phyloP scores from a whole-genome alignment of 805 yeast genomes.

The Nakazawaea molendinolei region DNA sequence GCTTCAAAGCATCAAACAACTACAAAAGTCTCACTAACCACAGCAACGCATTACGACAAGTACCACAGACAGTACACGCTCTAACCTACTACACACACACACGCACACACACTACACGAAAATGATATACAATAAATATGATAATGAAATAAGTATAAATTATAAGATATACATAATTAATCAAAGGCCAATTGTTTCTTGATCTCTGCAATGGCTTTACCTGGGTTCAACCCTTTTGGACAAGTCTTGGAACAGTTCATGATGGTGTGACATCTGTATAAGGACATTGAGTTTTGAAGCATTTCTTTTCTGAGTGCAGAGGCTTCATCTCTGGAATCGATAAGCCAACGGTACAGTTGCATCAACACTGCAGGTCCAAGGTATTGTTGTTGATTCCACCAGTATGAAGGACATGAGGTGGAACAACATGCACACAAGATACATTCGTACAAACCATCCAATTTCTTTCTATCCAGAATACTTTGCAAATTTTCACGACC shows the following conservation, averaged over 20 bases:
- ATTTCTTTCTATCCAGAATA: conserved; percentile 87
- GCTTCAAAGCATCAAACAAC: no score
- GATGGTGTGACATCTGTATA: conserved; percentile 98
- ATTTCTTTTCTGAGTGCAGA: conserved; percentile 71
- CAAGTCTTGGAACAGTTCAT: conserved; percentile 98
- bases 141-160: no score
- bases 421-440: conserved; percentile 98
- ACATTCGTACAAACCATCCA: conserved; percentile 97
- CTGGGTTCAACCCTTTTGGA: conserved; percentile 98
- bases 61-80: no score
- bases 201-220: conserved; percentile 94
- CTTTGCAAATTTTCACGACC: conserved; percentile 92
- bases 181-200: conserved; percentile 88
- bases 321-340: conserved; percentile 95
- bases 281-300: conserved; percentile 94
- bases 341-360: conserved; percentile 99
- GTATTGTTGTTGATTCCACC: conserved; percentile 99
- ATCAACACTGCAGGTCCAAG: conserved; percentile 97
- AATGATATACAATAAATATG: not conserved
- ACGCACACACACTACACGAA: no score
- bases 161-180: conserved; percentile 24
- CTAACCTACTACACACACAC: no score
- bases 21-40: no score
- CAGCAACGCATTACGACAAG: no score
- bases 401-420: conserved; percentile 97